A percentile compares a stretch with the other conserved stretches of the same genome.
Evolutionary conservation across 257 asterid species (phyloP).

Genomic region (Euphrasia confusa): DNA sequence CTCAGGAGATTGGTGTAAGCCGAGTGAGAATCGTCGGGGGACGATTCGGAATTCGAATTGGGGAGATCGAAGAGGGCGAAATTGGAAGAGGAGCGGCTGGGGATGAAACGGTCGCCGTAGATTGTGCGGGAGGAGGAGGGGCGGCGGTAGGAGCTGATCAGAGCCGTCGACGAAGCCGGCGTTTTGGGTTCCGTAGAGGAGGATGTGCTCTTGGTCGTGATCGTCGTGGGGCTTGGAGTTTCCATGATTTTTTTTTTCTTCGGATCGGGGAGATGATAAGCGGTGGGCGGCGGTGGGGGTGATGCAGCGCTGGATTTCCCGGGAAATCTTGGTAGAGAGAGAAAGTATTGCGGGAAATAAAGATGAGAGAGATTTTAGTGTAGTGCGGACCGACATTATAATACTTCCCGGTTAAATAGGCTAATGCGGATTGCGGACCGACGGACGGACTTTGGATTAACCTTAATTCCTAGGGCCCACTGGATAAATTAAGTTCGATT

Average conservation of each 20-base stretch:
- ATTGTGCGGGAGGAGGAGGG: conserved; percentile 72
- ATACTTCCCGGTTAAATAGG: neutral
- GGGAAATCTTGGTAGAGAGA: conserved; percentile 28
- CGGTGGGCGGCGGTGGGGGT: conserved; percentile 18
- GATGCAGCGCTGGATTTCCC: conserved; percentile 34
- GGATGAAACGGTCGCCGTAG: conserved; percentile 86
- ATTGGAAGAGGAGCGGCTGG: conserved; percentile 77
- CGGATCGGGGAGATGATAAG: neutral
- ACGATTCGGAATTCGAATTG: conserved; percentile 28
- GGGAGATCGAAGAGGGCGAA: conserved; percentile 77
- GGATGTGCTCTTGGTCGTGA: conserved; percentile 22
- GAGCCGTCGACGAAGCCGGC: conserved; percentile 34
- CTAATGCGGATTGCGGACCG: too few relatives aligned
- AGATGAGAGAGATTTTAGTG: too few relatives aligned
- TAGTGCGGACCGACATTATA: too few relatives aligned
- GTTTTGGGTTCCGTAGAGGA: conserved; percentile 34
- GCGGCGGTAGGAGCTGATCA: conserved; percentile 40
- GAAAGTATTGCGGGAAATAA: conserved; percentile 22
- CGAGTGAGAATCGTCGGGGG: conserved; percentile 56
- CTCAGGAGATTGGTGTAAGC: conserved; percentile 66
- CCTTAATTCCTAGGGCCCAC: too few relatives aligned
- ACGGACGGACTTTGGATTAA: too few relatives aligned
- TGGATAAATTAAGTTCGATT: too few relatives aligned
- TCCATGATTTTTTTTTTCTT: conserved; percentile 21
- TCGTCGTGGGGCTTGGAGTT: conserved; percentile 19